Evolutionary conservation across 163 green algal genomes (phyloP).

Genomic region (Scenedesmus sp.): DNA sequence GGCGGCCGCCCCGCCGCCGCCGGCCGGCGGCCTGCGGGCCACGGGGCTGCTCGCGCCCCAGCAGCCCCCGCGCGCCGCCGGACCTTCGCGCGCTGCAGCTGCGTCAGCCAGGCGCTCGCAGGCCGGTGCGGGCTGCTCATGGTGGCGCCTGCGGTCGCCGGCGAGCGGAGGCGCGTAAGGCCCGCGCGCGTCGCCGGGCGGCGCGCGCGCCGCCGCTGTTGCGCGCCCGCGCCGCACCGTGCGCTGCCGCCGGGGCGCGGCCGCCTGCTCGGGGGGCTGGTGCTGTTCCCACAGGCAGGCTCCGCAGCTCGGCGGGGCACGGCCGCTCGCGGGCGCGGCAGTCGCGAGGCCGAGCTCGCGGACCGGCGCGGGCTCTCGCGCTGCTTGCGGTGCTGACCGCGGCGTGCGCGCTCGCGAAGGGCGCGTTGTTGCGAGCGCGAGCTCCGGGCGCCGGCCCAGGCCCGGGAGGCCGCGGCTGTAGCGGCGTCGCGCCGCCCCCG

Average conservation of each 20-base stretch:
- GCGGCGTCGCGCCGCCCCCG: too few relatives aligned
- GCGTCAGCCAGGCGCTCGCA: slow-evolving; percentile 65
- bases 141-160: slow-evolving; percentile 6
- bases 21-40: too few relatives aligned
- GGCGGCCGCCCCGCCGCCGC: neutral
- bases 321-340: too few relatives aligned
- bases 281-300: neutral
- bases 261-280: neutral
- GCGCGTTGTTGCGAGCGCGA: neutral
- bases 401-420: too few relatives aligned
- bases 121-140: slow-evolving; percentile 57
- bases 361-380: too few relatives aligned
- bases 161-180: too few relatives aligned
- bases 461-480: neutral
- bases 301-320: too few relatives aligned
- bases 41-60: neutral
- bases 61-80: neutral
- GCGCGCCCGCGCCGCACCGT: neutral
- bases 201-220: neutral
- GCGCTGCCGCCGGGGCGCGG: neutral
- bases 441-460: neutral
- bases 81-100: slow-evolving; percentile 75
- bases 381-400: too few relatives aligned
- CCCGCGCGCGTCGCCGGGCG: neutral
- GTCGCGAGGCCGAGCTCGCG: too few relatives aligned